A percentile compares a stretch with the other conserved stretches of the same genome.
These are phyloP conservation scores for Westerdykella ornata DNA, from an alignment of 2,329 filamentous ascomycete genomes.

Conservation along the genomic window DNA sequence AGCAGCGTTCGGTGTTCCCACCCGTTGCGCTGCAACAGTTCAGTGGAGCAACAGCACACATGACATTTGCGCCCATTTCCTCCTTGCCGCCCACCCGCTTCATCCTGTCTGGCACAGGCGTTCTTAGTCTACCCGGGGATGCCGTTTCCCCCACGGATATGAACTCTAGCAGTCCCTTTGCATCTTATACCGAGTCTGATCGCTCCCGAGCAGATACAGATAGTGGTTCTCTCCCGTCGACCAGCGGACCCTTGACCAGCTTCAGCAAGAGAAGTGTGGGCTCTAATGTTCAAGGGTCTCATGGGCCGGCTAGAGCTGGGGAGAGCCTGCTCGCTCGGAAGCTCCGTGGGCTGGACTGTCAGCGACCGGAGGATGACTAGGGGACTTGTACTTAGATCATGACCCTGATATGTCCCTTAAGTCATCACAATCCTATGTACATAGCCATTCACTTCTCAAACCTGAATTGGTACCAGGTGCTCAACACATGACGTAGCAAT, in stretches of 20 bases:
- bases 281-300: slow-evolving; percentile 35
- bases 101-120: slow-evolving; percentile 34
- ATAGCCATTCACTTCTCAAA: too few relatives aligned
- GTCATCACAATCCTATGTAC: too few relatives aligned
- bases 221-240: slow-evolving; percentile 11
- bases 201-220: slow-evolving; percentile 12
- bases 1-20: slow-evolving; percentile 22
- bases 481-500: too few relatives aligned
- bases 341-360: slow-evolving; percentile 56
- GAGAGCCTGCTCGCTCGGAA: slow-evolving; percentile 66
- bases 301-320: slow-evolving; percentile 42
- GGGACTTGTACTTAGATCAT: too few relatives aligned
- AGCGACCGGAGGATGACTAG: slow-evolving; percentile 12
- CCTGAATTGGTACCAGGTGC: too few relatives aligned
- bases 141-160: slow-evolving; percentile 19
- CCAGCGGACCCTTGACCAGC: slow-evolving; percentile 53
- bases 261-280: slow-evolving; percentile 56
- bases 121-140: slow-evolving; percentile 26
- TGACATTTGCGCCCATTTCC: slow-evolving; percentile 18
- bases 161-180: slow-evolving; percentile 21
- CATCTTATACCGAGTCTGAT: slow-evolving; percentile 17
- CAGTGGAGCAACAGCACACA: slow-evolving; percentile 22
- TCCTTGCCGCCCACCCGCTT: slow-evolving; percentile 51
- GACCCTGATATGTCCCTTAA: too few relatives aligned
- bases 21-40: slow-evolving; percentile 30